Base-by-base conservation (phyloP, 2,329 filamentous ascomycete genomes). In the Stagonosporopsis chrysanthemi region DNA sequence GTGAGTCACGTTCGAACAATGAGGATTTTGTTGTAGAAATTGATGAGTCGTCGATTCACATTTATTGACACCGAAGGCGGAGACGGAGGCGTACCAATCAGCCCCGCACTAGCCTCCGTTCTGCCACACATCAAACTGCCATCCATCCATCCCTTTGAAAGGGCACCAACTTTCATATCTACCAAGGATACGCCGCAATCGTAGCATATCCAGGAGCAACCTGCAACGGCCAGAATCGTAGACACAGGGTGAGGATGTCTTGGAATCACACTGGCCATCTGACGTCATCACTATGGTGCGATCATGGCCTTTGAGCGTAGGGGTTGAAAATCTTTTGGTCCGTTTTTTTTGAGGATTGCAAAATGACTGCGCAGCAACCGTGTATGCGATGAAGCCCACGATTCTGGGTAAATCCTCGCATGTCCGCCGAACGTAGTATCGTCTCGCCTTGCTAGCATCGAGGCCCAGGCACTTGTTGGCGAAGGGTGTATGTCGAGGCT, bases 1-100 rank as follows among this genome's bases (percentile, higher is more conserved):
- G 55, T 58, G 55, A 58, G 55, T 58, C 55, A 58, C 55, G 50
- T 47, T 46, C 38, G 49, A 40, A 28, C 36, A 35, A 35, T 45
- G 28, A 50, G 23, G 44, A 36, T 38, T 19, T 19, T 41, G 40
- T 9, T 28, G 44, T 28, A 53, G 55, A 53, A 57, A 57, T 53
- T 58, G 55, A 49, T 58, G 55, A 58, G 44, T 58, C 55, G 55
- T 53, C 50, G 41, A 58, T 58, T 53, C 55, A 58, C 44, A 58
- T 58, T 52, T 53, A 58, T 58, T 50, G 46, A 58, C 24, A 45
- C 45, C 55, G 55, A 63, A 59, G 56, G 59, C 66, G 66, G 66
- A 49, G 56, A 52, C 60, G 55, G 60, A 53, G 55, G 55, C 59
- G 45, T 43, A 48, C 52, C 39, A 52, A 49, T 56, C 58, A 52